These are phyloP conservation scores for Eimeria maxima DNA, from an alignment of 169 alveolate genomes.

Conservation along the genomic window DNA sequence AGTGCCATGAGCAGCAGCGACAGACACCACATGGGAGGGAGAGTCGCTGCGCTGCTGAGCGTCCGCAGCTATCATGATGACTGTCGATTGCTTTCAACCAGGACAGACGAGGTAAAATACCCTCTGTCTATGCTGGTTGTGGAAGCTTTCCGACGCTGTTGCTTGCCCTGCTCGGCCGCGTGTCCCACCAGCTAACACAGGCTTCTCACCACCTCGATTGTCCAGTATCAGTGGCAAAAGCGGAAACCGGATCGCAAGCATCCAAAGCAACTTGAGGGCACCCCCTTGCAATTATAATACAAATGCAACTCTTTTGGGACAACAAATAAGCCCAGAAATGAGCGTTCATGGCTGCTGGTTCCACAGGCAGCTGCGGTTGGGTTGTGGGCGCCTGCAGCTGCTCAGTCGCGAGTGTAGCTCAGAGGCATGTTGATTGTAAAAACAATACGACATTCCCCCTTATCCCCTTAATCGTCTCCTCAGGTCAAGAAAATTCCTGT, in stretches of 20 bases:
- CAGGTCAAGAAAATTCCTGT: neutral
- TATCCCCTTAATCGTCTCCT: neutral
- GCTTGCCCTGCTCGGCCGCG: constrained; percentile 18
- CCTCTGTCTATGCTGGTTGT: neutral
- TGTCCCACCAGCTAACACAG: constrained; percentile 51
- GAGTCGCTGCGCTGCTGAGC: constrained; percentile 28
- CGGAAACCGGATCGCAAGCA: neutral
- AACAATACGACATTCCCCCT: neutral
- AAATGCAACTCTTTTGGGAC: neutral
- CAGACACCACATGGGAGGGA: constrained; percentile 15
- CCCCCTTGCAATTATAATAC: neutral
- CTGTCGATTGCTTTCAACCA: neutral
- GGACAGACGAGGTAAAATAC: neutral
- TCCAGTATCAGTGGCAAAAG: neutral
- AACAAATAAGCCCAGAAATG: neutral
- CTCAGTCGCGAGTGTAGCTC: constrained; percentile 20
- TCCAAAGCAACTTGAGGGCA: neutral
- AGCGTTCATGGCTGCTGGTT: neutral
- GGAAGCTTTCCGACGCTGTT: neutral
- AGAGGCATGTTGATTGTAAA: constrained; percentile 22
- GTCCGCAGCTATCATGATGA: constrained; percentile 31
- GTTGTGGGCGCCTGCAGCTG: constrained; percentile 38
- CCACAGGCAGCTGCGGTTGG: neutral
- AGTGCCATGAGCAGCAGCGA: constrained; percentile 41
- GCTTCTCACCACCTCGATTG: constrained; percentile 40